Evolutionary conservation across 345 rosid species (phyloP).

Genomic region (Aquilaria yunnanensis): DNA sequence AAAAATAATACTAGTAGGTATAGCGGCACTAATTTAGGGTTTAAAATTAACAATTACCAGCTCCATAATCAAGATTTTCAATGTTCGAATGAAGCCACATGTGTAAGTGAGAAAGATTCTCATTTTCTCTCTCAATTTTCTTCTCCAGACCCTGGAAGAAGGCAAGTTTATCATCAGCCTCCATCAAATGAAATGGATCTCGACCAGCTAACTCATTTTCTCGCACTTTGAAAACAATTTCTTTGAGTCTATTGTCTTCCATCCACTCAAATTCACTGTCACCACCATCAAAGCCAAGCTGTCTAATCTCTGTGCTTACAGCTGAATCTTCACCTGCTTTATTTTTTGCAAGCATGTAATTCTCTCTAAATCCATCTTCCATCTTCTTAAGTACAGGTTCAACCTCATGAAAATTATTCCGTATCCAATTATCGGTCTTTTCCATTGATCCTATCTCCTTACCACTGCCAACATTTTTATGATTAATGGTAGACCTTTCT

Average conservation of each 20-base stretch:
- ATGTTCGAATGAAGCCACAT: constrained; percentile 82
- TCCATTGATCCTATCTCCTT: constrained; percentile 22
- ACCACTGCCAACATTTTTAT: constrained; percentile 12
- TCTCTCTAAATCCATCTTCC: constrained; percentile 69
- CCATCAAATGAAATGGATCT: constrained; percentile 79
- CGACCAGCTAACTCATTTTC: constrained; percentile 82
- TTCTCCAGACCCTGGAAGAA: constrained; percentile 83
- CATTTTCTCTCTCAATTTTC: constrained; percentile 78
- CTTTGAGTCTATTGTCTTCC: constrained; percentile 73
- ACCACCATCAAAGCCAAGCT: constrained; percentile 39
- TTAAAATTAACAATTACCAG: constrained; percentile 41
- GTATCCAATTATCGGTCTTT: constrained; percentile 52
- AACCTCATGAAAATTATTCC: constrained; percentile 57
- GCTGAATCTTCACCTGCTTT: constrained; percentile 30
- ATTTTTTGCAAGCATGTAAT: constrained; percentile 62
- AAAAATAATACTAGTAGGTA: not conserved
- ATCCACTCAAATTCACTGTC: constrained; percentile 81
- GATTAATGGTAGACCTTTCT: constrained; percentile 14
- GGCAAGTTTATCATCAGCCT: constrained; percentile 58
- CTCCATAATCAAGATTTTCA: constrained; percentile 88
- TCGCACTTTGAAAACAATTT: constrained; percentile 78
- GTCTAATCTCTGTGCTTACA: constrained; percentile 26
- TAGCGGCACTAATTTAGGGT: not conserved
- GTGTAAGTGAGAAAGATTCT: constrained; percentile 54
- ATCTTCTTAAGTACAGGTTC: constrained; percentile 64